Base-by-base conservation (phyloP, 345 rosid genomes). In the Gossypium longicalyx region DNA sequence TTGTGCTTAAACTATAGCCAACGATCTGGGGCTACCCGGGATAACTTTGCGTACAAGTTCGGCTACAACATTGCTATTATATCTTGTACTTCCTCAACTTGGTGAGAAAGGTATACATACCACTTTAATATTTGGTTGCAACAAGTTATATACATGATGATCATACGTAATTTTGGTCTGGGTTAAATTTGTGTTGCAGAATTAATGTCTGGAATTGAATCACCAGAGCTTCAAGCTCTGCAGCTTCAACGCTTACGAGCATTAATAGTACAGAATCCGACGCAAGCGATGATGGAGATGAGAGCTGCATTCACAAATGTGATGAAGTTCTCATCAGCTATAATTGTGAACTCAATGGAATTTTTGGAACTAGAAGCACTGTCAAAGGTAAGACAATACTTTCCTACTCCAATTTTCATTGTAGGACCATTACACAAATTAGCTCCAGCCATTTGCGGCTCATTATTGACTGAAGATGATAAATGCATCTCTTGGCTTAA, bases 351-450 rank as follows among this genome's bases (percentile, higher is more conserved):
- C 38, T 29, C 38, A 29, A 13, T 71, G 13, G 76, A 78, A 19
- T 81, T 73, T 68, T 80, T 83, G 9, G 86, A 85, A 61, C 64
- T 63, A 7, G 38, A 80, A 47, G 44, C 62, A 23, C 15, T 81
- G 60, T 51, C 54, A 52, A 74, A 74, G 38, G n/a, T 71, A 45
- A 77, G 38, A 27, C 72, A 74, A 41, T 68, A 47, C 48, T 74
- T 12, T 67, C 25, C 74, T 2, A 59, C 70, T 59, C 83, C 86
- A 29, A 58, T 82, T 49, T 83, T 78, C 49, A 9, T 72, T 1
- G 15, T 83, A 22, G 86, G 86, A 29, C 85, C 86, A 6, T 1
- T 80, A n/a, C 77, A 82, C 38, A 29, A 29, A 29, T 4, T 29
- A 29, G 38, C 38, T 29, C 38, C 38, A 29, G 4, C 38, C 38